phyloP scores from a whole-genome alignment of 176 grass and related monocot genomes.

The Calamus simplicifolius region DNA sequence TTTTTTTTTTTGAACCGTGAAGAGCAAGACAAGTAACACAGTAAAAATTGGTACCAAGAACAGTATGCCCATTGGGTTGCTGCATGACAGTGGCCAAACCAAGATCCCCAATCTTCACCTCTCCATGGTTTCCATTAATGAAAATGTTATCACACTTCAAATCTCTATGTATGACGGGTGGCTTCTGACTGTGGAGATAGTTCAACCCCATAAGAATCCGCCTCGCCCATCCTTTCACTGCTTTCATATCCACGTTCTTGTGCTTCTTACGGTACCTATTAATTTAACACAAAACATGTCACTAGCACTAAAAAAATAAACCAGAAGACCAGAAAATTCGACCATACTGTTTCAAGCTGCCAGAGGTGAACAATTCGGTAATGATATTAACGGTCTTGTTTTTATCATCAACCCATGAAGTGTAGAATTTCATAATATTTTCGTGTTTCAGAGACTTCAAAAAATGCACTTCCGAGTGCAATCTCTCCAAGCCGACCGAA shows the following conservation, averaged over 20 bases:
- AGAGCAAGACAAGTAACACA: background rate
- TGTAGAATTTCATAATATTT: constrained; percentile 40
- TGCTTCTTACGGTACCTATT: constrained; percentile 41
- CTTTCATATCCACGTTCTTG: constrained; percentile 38
- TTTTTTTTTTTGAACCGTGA: too few species aligned
- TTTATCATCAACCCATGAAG: constrained; percentile 39
- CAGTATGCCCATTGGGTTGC: constrained; percentile 22
- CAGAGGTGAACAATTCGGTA: constrained; percentile 54
- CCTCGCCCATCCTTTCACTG: constrained; percentile 33
- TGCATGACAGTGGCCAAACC: constrained; percentile 46
- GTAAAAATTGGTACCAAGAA: constrained; percentile 22
- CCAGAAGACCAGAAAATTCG: background rate
- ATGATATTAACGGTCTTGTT: constrained; percentile 39
- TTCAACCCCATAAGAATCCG: constrained; percentile 42
- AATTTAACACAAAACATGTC: background rate
- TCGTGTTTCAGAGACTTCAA: constrained; percentile 31
- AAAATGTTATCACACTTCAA: constrained; percentile 52
- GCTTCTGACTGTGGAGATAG: constrained; percentile 34
- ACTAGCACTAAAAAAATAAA: background rate
- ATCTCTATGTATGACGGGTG: constrained; percentile 35
- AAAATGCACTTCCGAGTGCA: constrained; percentile 31
- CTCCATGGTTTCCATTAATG: constrained; percentile 51
- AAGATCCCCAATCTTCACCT: constrained; percentile 52
- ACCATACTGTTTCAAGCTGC: constrained; percentile 41
- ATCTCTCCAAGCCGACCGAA: constrained; percentile 31